Base-by-base conservation (phyloP, 257 asterid genomes). In the Primulina tabacum region DNA sequence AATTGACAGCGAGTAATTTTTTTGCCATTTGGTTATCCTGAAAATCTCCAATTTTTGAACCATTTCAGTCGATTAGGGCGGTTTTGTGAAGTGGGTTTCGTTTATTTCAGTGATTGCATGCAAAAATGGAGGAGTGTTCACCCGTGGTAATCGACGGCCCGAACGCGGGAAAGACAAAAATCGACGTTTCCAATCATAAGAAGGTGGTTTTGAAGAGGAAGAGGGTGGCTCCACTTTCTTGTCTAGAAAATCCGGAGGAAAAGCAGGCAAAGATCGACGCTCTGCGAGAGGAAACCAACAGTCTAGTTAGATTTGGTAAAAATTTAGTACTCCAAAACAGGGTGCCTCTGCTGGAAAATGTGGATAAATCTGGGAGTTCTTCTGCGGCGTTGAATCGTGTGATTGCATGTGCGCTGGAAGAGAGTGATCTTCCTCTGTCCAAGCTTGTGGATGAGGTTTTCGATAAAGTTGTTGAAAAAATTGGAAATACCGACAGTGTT, bases 391-490 rank as follows among this genome's bases (percentile, higher is more conserved):
- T 79, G 79, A 84, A 84, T 69, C 68, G 77, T 47, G 70, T 82
- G 71, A 78, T 89, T 75, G 95, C 94, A 8, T 80, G 88, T 59
- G 76, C 89, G 66, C 76, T 94, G 85, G 98, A 94, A 67, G 99
- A 89, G 84, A 88, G 95, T 30, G 79, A 75, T 67, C 84, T 94
- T 4, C 88, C 97, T 60, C 73, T 94, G 75, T 81, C 92, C 8
- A 85, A 85, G 78, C 82, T 94, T 58, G 97, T 86, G 52, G 87
- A 84, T 70, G 83, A 76, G 65, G 79, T 91, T 58, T 82, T 79
- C 35, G 90, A 79, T 82, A 85, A 84, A 74, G 67, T 91, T 37
- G 73, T 70, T 79, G 79, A 77, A 16, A 71, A 60, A 70, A 20
- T 16, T 70, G 90, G 85, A 24, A 75, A 60, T 72, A 81, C 72